phyloP scores from a whole-genome alignment of 2,329 filamentous ascomycete species.

The Coniochaeta sp. region DNA sequence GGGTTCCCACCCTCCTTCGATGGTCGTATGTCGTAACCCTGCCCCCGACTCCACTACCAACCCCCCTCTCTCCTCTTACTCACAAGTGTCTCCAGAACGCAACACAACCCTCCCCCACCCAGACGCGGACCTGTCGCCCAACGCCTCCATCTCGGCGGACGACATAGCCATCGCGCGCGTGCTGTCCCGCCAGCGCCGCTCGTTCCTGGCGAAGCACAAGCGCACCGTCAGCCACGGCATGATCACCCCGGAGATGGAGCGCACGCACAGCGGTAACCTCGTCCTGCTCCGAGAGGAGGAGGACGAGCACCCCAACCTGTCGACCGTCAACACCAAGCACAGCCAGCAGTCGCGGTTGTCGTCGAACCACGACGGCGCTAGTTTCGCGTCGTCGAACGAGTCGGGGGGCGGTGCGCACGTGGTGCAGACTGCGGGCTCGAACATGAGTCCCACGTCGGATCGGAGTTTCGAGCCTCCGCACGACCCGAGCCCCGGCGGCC shows the following conservation, averaged over 20 bases:
- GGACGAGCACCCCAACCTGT: not conserved
- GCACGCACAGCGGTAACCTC: slow-evolving; percentile 20
- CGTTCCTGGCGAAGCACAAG: slow-evolving; percentile 39
- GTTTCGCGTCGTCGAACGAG: slow-evolving; percentile 17
- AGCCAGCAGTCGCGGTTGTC: slow-evolving; percentile 6
- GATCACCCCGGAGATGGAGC: slow-evolving; percentile 29
- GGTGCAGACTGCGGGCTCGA: not conserved
- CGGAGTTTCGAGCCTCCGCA: not conserved
- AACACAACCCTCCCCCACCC: slow-evolving; percentile 58
- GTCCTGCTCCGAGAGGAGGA: slow-evolving; percentile 15
- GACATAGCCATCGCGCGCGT: slow-evolving; percentile 39
- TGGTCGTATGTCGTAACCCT: slow-evolving; percentile 27
- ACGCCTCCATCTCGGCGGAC: slow-evolving; percentile 48
- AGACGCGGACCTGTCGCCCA: slow-evolving; percentile 49
- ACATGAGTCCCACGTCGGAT: not conserved
- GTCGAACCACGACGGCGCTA: slow-evolving; percentile 32
- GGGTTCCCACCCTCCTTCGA: slow-evolving; percentile 43
- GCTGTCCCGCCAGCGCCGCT: slow-evolving; percentile 34
- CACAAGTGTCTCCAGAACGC: slow-evolving; percentile 26
- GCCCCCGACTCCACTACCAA: not conserved
- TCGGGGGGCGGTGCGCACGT: not conserved
- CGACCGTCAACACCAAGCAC: not conserved
- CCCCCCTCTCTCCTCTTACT: not conserved
- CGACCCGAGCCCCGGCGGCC: slow-evolving; percentile 1
- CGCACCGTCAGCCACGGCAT: slow-evolving; percentile 39